Conservation (phyloP, 2,329 filamentous ascomycete genomes). For the Colletotrichum paranaense region DNA sequence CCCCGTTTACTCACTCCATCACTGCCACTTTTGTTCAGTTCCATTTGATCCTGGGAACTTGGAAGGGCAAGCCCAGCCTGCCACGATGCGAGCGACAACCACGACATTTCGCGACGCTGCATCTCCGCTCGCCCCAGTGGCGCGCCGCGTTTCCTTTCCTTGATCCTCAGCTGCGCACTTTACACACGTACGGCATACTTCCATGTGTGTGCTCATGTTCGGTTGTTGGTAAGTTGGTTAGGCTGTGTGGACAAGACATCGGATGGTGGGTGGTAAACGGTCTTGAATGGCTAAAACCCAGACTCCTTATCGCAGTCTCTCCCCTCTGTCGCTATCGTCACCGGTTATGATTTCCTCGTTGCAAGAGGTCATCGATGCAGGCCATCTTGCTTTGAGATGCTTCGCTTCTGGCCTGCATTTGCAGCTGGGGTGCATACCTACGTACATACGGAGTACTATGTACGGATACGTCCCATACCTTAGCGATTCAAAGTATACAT, state of each 20-base stretch:
- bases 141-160: neutral
- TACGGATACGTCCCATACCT: too few relatives aligned
- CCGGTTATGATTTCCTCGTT: neutral
- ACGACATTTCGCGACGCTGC: neutral
- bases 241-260: neutral
- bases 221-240: neutral
- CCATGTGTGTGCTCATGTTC: neutral
- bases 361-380: neutral
- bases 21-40: neutral
- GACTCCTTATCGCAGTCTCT: slow-evolving; percentile 8
- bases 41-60: neutral
- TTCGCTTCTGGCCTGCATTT: neutral
- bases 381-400: neutral
- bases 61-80: neutral
- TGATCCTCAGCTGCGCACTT: neutral
- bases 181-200: too few relatives aligned
- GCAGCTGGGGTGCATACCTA: neutral
- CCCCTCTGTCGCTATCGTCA: neutral
- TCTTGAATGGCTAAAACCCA: neutral
- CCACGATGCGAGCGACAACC: neutral
- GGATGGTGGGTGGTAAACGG: neutral
- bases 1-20: neutral
- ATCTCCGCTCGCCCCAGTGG: neutral
- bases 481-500: neutral
- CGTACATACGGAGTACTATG: neutral